phyloP scores from a whole-genome alignment of 139 green algal species.

The Marvania coccoides region DNA sequence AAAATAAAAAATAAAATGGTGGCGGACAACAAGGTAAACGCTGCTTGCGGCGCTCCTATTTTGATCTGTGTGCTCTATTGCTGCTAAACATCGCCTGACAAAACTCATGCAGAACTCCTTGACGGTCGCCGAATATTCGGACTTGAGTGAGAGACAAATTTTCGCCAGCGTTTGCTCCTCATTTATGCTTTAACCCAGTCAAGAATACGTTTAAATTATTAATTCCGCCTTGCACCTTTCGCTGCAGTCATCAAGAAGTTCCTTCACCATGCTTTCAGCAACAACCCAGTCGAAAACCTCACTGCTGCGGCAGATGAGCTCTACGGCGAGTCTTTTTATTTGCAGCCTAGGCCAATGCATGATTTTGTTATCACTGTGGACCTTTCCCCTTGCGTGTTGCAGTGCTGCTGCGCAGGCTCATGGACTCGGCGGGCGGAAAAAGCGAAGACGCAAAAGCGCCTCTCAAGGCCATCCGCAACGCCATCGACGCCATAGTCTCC shows the following conservation, averaged over 20 bases:
- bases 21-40: no score
- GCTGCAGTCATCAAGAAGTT: conserved; percentile 4
- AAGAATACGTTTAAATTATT: no score
- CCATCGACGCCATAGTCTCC: not conserved
- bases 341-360: not conserved
- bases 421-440: not conserved
- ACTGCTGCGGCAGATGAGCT: conserved; percentile 6
- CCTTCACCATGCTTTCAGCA: not conserved
- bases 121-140: no score
- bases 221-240: no score
- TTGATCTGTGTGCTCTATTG: no score
- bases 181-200: no score
- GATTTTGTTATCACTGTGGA: not conserved
- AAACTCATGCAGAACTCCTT: no score
- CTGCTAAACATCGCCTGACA: no score
- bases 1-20: no score
- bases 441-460: conserved; percentile 15
- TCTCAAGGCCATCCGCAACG: conserved; percentile 20
- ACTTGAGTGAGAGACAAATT: no score
- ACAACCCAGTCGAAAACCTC: not conserved
- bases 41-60: no score
- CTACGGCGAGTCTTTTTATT: conserved; percentile 3
- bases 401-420: conserved; percentile 5
- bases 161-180: no score
- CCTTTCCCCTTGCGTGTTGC: not conserved